Conservation (phyloP, 805 yeast genomes). For the Candida stauntonica region DNA sequence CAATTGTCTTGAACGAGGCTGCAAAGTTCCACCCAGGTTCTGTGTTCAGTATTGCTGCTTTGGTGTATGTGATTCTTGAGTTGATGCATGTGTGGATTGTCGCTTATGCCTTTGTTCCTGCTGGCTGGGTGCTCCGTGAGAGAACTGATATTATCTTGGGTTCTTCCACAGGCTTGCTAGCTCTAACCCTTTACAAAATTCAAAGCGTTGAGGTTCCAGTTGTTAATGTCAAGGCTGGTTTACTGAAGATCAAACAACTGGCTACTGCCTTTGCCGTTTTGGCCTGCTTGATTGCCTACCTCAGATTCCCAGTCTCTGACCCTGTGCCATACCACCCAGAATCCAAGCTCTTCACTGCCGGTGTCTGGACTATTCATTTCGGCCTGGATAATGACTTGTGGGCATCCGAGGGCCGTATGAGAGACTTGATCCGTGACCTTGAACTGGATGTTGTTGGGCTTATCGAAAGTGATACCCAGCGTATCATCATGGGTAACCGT, state of each 20-base stretch:
- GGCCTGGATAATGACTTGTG: slow-evolving; percentile 98
- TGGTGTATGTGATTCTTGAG: slow-evolving; percentile 49
- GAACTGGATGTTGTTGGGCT: slow-evolving; percentile 90
- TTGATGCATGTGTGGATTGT: slow-evolving; percentile 94
- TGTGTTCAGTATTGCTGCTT: slow-evolving; percentile 45
- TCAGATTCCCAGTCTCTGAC: slow-evolving; percentile 53
- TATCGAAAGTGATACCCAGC: slow-evolving; percentile 89
- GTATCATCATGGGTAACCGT: slow-evolving; percentile 91
- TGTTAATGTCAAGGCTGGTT: slow-evolving; percentile 6
- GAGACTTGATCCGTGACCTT: slow-evolving; percentile 74
- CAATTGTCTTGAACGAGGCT: slow-evolving; percentile 56
- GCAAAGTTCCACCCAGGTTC: slow-evolving; percentile 53
- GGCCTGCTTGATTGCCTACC: slow-evolving; percentile 48
- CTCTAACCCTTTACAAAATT: slow-evolving; percentile 42
- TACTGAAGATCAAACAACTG: slow-evolving; percentile 20
- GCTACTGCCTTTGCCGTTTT: slow-evolving; percentile 39
- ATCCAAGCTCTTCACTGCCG: slow-evolving; percentile 77
- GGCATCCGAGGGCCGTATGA: slow-evolving; percentile 92
- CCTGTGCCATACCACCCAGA: slow-evolving; percentile 68
- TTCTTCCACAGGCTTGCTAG: slow-evolving; percentile 47
- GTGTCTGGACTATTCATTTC: slow-evolving; percentile 98
- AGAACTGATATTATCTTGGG: slow-evolving; percentile 74
- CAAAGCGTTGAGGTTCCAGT: slow-evolving; percentile 4
- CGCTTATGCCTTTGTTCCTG: slow-evolving; percentile 97
- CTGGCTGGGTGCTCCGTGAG: slow-evolving; percentile 84